A percentile compares a stretch with the other conserved stretches of the same genome.
phyloP scores from a whole-genome alignment of 2,329 filamentous ascomycete genomes.

The Lasiodiplodia hormozganensis region DNA sequence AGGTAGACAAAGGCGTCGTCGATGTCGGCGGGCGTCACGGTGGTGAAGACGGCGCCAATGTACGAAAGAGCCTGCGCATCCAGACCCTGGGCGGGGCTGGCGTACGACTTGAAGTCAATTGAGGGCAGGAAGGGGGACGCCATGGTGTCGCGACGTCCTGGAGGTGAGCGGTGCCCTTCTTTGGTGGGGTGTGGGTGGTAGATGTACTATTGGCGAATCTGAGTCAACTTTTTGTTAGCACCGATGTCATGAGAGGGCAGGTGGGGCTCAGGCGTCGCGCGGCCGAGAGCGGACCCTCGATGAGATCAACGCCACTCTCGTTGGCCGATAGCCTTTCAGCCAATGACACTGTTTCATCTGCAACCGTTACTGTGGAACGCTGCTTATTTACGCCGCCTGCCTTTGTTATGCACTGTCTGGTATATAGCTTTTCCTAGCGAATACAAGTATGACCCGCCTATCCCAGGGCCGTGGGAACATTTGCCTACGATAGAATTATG shows the following conservation, averaged over 20 bases:
- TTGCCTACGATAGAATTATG: not conserved
- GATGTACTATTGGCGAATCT: not conserved
- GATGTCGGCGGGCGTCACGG: constrained; percentile 57
- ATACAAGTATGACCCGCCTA: constrained; percentile 12
- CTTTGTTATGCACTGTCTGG: constrained; percentile 3
- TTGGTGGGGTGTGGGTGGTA: constrained; percentile 12
- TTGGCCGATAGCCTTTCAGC: constrained; percentile 1
- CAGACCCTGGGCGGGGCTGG: constrained; percentile 57
- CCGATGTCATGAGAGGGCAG: not conserved
- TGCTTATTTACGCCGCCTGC: not conserved
- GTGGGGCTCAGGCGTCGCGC: not conserved
- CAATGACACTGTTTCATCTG: constrained; percentile 17
- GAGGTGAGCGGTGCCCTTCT: constrained; percentile 4
- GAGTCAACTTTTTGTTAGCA: constrained; percentile 13
- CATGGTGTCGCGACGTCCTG: constrained; percentile 41
- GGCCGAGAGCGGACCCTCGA: constrained; percentile 4
- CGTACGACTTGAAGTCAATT: constrained; percentile 55
- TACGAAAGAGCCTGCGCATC: constrained; percentile 61
- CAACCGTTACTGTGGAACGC: constrained; percentile 3
- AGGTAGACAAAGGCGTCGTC: constrained; percentile 60
- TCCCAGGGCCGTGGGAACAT: not conserved
- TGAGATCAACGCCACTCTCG: not conserved
- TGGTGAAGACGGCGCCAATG: constrained; percentile 64
- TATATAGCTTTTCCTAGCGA: constrained; percentile 6
- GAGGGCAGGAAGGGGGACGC: constrained; percentile 55